Percentiles rank a stretch among this genome's conserved stretches.
These are phyloP conservation scores for Emergomyces pasteurianus DNA, from an alignment of 2,329 filamentous ascomycete genomes.

Conservation along the genomic window DNA sequence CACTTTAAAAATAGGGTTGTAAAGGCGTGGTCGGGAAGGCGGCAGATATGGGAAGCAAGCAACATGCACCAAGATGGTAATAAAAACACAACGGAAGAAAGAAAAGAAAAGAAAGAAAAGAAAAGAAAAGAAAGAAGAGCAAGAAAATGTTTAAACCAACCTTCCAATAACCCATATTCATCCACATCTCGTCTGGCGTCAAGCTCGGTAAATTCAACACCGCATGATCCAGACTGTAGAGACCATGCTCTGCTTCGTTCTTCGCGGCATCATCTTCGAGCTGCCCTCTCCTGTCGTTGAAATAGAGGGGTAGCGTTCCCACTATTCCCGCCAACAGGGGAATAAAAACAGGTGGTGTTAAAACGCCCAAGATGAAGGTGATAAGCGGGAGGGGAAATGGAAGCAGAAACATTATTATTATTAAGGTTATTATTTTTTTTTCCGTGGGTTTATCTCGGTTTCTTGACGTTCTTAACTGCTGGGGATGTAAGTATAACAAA, in stretches of 20 bases:
- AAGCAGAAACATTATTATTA: not conserved
- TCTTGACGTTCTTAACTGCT: no score
- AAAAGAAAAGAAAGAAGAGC: not conserved
- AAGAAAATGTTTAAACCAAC: constrained; percentile 15
- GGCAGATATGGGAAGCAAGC: no score
- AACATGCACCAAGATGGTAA: no score
- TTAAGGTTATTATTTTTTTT: no score
- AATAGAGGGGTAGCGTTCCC: not conserved
- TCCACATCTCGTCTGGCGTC: constrained; percentile 45
- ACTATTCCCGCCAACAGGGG: not conserved
- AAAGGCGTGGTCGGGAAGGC: no score
- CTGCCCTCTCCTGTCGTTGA: not conserved
- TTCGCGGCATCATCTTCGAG: not conserved
- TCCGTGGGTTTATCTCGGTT: not conserved
- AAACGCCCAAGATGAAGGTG: not conserved
- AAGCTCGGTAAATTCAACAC: constrained; percentile 39
- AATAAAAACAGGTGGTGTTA: not conserved
- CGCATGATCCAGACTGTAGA: constrained; percentile 45
- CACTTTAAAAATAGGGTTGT: not conserved
- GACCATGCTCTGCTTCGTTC: not conserved
- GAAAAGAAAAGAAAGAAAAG: not conserved
- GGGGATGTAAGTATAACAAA: no score
- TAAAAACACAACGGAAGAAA: no score
- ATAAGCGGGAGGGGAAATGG: not conserved
- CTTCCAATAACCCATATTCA: constrained; percentile 52